Base-by-base conservation (phyloP, 148 eudicot species). In the Nyssa sinensis region DNA sequence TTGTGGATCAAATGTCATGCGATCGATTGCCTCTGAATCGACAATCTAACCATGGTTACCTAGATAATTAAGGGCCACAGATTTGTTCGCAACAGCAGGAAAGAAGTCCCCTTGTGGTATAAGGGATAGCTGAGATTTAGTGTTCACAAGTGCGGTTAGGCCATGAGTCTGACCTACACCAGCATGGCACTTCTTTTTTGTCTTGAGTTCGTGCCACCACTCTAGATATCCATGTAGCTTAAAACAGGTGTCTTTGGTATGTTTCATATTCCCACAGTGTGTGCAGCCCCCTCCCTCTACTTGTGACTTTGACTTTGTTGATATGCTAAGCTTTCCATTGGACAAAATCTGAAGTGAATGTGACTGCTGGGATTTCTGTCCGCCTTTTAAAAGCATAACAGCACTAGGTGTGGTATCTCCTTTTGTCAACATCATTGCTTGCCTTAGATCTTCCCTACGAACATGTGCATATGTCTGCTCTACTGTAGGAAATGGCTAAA, bases 1-100 rank as follows among this genome's bases (percentile, higher is more conserved):
- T n/a, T n/a, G n/a, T n/a, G n/a, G n/a, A n/a, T 59, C 62, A 59
- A n/a, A 59, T 59, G 62, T 59, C 29, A 59, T 59, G 28, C 24
- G 62, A 8, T 59, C 62, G 25, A 7, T 59, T 9, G 62, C 62
- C 11, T 7, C 62, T 24, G 62, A 59, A 59, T 59, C 62, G 25
- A 59, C 8, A n/a, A 59, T 59, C 62, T 29, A 59, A 59, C 62
- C 23, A 59, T 24, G 27, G 9, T 59, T 59, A 59, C 62, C 62
- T 59, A 11, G 9, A n/a, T 59, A 23, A 17, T n/a, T 57, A 14
- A n/a, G 24, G 2, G 5, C 5, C 61, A 19, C 61, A 57, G 24
- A 57, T 57, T n/a, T n/a, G n/a, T 57, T 57, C 3, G 24, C n/a
- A 5, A 1, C 61, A 57, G 1, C 24, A 21, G 7, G 24, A 57